Conservation (phyloP, 1,284 basidiomycete genomes). For the Phellopilus nigrolimitatus region DNA sequence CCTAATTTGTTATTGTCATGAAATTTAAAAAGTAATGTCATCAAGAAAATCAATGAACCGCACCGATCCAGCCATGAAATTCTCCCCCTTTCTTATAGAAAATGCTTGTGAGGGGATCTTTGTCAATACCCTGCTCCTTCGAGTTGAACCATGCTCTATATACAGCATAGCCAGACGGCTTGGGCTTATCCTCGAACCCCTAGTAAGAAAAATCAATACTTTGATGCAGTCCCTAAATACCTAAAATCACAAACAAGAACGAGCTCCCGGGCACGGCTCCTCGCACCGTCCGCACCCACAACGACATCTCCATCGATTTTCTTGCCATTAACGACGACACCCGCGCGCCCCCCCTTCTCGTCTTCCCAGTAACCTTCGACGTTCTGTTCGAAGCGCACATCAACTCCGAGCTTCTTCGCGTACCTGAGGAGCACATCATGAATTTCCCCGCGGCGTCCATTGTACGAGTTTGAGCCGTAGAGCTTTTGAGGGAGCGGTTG, state of each 20-base stretch:
- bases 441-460: constrained; percentile 27
- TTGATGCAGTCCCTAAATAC: neutral
- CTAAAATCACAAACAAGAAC: constrained; percentile 10
- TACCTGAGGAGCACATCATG: constrained; percentile 26
- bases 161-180: constrained; percentile 23
- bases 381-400: constrained; percentile 25
- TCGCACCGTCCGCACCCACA: constrained; percentile 30
- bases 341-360: constrained; percentile 16
- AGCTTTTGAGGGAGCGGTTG: constrained; percentile 23
- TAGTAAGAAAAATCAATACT: neutral
- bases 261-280: constrained; percentile 24
- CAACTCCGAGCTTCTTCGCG: constrained; percentile 26
- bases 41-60: too few species aligned
- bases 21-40: neutral
- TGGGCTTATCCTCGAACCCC: constrained; percentile 24
- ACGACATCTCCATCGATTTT: constrained; percentile 28
- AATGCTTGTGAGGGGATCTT: constrained; percentile 22
- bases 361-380: constrained; percentile 29
- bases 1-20: neutral
- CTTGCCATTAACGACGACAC: constrained; percentile 26
- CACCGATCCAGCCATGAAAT: constrained; percentile 20
- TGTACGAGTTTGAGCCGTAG: constrained; percentile 26
- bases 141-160: constrained; percentile 24
- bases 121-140: constrained; percentile 20
- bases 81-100: constrained; percentile 22